A percentile compares a stretch with the other conserved stretches of the same genome.
phyloP scores from a whole-genome alignment of 164 flowering plant genomes.

The Piper betle region DNA sequence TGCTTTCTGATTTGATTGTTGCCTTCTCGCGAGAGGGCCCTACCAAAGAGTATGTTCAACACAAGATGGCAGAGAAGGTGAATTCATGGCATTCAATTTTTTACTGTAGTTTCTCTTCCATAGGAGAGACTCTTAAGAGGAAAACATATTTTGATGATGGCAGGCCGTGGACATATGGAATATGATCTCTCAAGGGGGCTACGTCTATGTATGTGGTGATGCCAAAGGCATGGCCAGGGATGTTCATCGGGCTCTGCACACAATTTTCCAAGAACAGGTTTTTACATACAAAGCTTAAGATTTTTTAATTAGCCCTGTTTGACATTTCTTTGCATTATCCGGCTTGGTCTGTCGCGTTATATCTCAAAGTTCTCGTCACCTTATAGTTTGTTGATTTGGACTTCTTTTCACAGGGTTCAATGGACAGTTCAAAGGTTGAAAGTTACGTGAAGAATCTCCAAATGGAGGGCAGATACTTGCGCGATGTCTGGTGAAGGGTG shows the following conservation, averaged over 20 bases:
- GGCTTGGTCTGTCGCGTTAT: neutral
- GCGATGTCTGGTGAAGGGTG: constrained; percentile 87
- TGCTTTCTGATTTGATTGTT: constrained; percentile 56
- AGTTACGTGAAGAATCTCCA: constrained; percentile 55
- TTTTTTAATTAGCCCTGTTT: too few relatives aligned
- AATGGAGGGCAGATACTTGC: constrained; percentile 50
- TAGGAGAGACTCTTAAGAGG: neutral
- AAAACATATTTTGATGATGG: constrained; percentile 3
- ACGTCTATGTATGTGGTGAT: constrained; percentile 91
- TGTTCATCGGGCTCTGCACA: constrained; percentile 78
- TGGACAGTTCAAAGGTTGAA: constrained; percentile 49
- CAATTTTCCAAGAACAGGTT: constrained; percentile 79
- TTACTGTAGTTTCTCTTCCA: too few relatives aligned
- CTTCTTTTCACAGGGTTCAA: constrained; percentile 26
- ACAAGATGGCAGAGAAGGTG: constrained; percentile 77
- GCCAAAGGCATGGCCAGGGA: constrained; percentile 97
- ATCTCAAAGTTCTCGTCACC: neutral
- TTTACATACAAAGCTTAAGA: too few relatives aligned
- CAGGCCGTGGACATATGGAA: constrained; percentile 70
- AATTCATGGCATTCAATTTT: neutral
- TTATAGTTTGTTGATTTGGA: neutral
- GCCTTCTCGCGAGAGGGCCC: constrained; percentile 93
- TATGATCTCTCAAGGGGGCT: constrained; percentile 49
- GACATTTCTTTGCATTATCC: neutral
- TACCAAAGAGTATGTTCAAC: constrained; percentile 84